Evolutionary conservation across 75 land plant genomes (phyloP).

Genomic region (Cunninghamia lanceolata): DNA sequence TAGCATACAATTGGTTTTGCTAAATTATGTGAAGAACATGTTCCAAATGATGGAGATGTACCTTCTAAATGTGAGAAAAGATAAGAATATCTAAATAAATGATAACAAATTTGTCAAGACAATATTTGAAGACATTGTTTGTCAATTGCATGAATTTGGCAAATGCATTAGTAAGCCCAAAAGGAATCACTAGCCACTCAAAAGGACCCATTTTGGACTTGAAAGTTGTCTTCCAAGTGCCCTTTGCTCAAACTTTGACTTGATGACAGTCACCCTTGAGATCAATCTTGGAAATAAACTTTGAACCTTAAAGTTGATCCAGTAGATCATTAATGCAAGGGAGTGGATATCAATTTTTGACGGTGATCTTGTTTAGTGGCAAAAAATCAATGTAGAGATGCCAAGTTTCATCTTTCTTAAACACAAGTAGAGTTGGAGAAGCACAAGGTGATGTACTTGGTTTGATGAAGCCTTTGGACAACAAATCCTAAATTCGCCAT

Average conservation of each 20-base stretch:
- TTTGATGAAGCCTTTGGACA: not conserved
- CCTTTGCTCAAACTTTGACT: not conserved
- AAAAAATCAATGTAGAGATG: not conserved
- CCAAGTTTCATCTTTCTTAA: not conserved
- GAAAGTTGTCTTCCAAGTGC: not conserved
- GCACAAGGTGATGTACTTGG: not conserved
- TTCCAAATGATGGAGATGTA: not conserved
- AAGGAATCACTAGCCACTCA: not conserved
- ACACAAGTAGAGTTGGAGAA: not conserved
- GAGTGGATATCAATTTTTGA: not conserved
- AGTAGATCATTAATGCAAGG: not conserved
- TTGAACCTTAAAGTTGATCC: not conserved
- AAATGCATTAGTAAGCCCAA: not conserved
- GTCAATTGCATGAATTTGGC: not conserved
- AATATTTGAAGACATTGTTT: too few species aligned
- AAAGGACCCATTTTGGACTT: not conserved
- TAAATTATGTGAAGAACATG: not conserved
- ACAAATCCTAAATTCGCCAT: not conserved
- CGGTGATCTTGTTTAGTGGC: not conserved
- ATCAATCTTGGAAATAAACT: not conserved
- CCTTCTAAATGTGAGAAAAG: not conserved
- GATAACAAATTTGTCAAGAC: not conserved
- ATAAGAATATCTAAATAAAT: not conserved
- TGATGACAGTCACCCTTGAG: not conserved
- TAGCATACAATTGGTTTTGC: not conserved